phyloP scores from a whole-genome alignment of 371 early-diverging fungal species.

The Syncephalastrum contaminatum region DNA sequence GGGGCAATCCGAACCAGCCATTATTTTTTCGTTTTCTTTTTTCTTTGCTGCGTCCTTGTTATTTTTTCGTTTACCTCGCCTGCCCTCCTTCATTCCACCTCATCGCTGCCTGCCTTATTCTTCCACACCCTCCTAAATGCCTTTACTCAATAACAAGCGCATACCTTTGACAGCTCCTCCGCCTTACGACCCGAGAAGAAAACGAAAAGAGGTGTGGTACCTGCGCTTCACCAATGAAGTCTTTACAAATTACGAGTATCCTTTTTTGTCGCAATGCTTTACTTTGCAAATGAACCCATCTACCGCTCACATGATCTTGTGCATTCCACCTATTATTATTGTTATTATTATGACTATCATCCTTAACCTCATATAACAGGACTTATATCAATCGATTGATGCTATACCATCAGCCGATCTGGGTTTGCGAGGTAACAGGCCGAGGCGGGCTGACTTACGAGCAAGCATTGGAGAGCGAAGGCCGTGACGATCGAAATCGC shows the following conservation, averaged over 20 bases:
- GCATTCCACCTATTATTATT: background rate
- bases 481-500: constrained; percentile 41
- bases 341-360: background rate
- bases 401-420: constrained; percentile 71
- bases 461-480: constrained; percentile 84
- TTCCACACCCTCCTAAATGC: constrained; percentile 21
- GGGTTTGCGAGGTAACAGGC: constrained; percentile 80
- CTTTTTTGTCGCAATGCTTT: constrained; percentile 14
- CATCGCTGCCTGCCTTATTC: background rate
- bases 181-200: constrained; percentile 37
- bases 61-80: background rate
- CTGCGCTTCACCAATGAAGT: constrained; percentile 86
- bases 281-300: background rate
- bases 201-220: constrained; percentile 67
- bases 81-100: no score
- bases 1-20: no score
- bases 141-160: constrained; percentile 40
- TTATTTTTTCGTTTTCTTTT: background rate
- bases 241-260: constrained; percentile 83
- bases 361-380: constrained; percentile 36
- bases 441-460: constrained; percentile 75
- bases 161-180: constrained; percentile 29
- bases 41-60: constrained; percentile 5
- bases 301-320: background rate
- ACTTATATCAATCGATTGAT: constrained; percentile 70